Conservation (phyloP, 352 stramenopile species). For the Phytophthora niederhauseri region DNA sequence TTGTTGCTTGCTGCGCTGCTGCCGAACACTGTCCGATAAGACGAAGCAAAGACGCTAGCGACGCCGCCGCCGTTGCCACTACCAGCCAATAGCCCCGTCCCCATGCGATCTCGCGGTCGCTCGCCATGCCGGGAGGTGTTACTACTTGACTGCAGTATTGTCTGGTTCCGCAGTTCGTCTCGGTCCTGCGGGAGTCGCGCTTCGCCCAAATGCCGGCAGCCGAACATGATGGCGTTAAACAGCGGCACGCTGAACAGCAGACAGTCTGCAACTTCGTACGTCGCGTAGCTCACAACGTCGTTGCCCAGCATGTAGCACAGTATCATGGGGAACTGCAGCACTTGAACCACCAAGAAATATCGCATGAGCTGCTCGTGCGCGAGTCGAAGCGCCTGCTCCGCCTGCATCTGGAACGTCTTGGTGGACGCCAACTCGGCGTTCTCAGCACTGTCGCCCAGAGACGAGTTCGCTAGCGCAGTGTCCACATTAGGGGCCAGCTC, state of each 20-base stretch:
- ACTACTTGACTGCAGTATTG: slow-evolving; percentile 37
- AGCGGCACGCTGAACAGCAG: slow-evolving; percentile 56
- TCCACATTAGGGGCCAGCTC: slow-evolving; percentile 15
- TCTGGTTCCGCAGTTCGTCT: slow-evolving; percentile 30
- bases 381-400: slow-evolving; percentile 29
- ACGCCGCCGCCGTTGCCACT: slow-evolving; percentile 31
- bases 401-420: slow-evolving; percentile 39
- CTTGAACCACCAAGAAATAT: slow-evolving; percentile 53
- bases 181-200: slow-evolving; percentile 16
- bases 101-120: slow-evolving; percentile 38
- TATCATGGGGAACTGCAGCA: slow-evolving; percentile 57
- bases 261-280: slow-evolving; percentile 44
- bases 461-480: slow-evolving; percentile 24
- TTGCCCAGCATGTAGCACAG: slow-evolving; percentile 42
- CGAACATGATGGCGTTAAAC: slow-evolving; percentile 63
- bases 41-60: slow-evolving; percentile 43
- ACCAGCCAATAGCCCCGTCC: slow-evolving; percentile 26
- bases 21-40: slow-evolving; percentile 45
- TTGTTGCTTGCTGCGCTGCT: slow-evolving; percentile 39
- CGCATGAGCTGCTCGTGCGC: slow-evolving; percentile 55
- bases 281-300: slow-evolving; percentile 30
- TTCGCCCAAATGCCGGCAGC: slow-evolving; percentile 39
- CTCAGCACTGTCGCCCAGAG: slow-evolving; percentile 22
- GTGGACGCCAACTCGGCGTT: slow-evolving; percentile 26
- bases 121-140: slow-evolving; percentile 37